Percentiles rank a stretch among this genome's conserved stretches.
Conservation (phyloP, 345 rosid species). For the Salix exigua region DNA sequence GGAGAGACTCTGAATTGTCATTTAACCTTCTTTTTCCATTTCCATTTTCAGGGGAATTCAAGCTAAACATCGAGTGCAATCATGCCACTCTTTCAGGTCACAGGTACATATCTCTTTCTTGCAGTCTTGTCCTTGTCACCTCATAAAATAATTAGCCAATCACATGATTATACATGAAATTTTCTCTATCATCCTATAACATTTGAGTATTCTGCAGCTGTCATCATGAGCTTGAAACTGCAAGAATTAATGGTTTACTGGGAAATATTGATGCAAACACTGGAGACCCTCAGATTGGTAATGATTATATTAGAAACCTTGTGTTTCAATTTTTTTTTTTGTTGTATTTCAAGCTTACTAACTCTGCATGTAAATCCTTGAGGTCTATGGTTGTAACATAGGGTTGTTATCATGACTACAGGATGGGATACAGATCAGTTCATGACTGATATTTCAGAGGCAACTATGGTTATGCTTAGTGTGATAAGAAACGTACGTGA, state of each 20-base stretch:
- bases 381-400: neutral
- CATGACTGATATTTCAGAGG: constrained; percentile 77
- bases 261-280: constrained; percentile 95
- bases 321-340: neutral
- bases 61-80: constrained; percentile 88
- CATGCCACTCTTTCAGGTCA: constrained; percentile 97
- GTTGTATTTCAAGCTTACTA: neutral
- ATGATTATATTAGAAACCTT: neutral
- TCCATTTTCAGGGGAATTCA: constrained; percentile 53
- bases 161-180: neutral
- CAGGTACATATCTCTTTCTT: constrained; percentile 37
- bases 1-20: neutral
- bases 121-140: neutral
- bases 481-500: constrained; percentile 71
- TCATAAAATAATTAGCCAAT: neutral
- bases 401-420: constrained; percentile 19
- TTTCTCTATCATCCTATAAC: neutral
- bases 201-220: constrained; percentile 43
- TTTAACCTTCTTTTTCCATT: neutral
- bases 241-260: constrained; percentile 76
- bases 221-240: constrained; percentile 92
- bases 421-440: constrained; percentile 99
- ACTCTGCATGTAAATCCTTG: neutral
- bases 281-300: constrained; percentile 91
- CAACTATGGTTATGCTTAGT: constrained; percentile 83